Evolutionary conservation across 78 protist genomes (phyloP), one percentile per base, ranked within the genome.

Genomic region (Dictyostelium capitatum): DNA sequence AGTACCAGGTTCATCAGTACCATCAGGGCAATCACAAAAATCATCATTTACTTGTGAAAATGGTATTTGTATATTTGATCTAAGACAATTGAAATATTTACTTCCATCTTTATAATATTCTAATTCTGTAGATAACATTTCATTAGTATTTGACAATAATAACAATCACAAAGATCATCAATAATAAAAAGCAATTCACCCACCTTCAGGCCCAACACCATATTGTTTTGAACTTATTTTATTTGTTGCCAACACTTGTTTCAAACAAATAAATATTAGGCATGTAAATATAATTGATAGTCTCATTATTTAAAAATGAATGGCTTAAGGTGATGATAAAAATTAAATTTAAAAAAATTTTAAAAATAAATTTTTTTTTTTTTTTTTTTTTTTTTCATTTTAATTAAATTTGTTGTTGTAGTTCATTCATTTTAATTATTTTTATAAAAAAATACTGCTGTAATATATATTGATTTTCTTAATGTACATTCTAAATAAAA

Each of bases 11-110:
- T 97, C 98, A 89, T 97, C 98, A 23, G 89, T 62, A 19, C 98
- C 98, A 83, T 97, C 98, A 20, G 69, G 70, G 57, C 98, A 97
- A 84, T 97, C 98, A 74, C 98, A 97, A 77, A 95, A 97, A 54
- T 97, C 97, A 90, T 97, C 98, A 62, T 97, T 97, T 11, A 97
- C 92, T 57, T 82, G 83, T 17, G 51, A 62, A 14, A 82, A 70
- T 79, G 95, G 89, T 0, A 81, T 74, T 41, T 46, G 23, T 74
- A 73, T 80, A 70, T 80, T 73, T 32, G 73, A 70, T 74, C 64
- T 32, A 30, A 87, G 56, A 73, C 92, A 77, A 54, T 28, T 62
- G 51, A 77, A 87, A 37, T 20, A 50, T 48, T 87, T 65, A 4
- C 15, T 51, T 23, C 32, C 75, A 5, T 81, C 92, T 51, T 82